Base-by-base conservation (phyloP, 495 filamentous ascomycete genomes). In the Astrocystis sublimbata region DNA sequence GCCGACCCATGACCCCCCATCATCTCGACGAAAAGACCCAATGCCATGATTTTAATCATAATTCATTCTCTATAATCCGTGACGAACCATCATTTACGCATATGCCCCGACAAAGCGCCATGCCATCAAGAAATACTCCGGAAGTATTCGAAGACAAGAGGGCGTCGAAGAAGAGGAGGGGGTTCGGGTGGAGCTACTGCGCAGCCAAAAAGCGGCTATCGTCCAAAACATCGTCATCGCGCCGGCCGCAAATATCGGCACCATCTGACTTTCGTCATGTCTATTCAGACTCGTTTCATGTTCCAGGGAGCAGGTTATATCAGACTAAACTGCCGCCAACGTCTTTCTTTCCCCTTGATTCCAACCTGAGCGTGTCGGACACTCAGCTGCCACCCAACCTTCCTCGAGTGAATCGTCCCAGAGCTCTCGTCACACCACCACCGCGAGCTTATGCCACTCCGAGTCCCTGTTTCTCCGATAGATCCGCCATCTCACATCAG, bases 351-450 rank as follows among this genome's bases (percentile, higher is more conserved):
- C 89, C 89, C 10, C 78, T 94, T 38, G 85, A 93, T 74, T 79
- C 96, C 51, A 91, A 84, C 74, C 89, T 96, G 60, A 86, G 90
- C 68, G 70, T 80, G 57, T 83, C 86, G 26, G 80, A 86, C 28
- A 85, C 88, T 68, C 82, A 81, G 45, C 78, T 96, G 9, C 91
- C 92, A 13, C 83, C 85, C 9, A 76, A 84, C 19, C 64, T 89
- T 4, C 83, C 84, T 28, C 74, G 81, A 58, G 75, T 87, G 53
- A 67, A 75, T 35, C 64, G 68, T 53, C 64, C 71, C 42, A 56
- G 40, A 26, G 69, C 76, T 3, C 64, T 65, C 30, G 61, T 71
- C 33, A 75, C 78, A 6, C 77, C 75, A 12, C 81, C 77, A 30
- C 77, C 73, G 4, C 77, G 72, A 4, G 73, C 72, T 10, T 69